phyloP scores from a whole-genome alignment of 2,329 filamentous ascomycete species.

The Fusarium gaditjirri region DNA sequence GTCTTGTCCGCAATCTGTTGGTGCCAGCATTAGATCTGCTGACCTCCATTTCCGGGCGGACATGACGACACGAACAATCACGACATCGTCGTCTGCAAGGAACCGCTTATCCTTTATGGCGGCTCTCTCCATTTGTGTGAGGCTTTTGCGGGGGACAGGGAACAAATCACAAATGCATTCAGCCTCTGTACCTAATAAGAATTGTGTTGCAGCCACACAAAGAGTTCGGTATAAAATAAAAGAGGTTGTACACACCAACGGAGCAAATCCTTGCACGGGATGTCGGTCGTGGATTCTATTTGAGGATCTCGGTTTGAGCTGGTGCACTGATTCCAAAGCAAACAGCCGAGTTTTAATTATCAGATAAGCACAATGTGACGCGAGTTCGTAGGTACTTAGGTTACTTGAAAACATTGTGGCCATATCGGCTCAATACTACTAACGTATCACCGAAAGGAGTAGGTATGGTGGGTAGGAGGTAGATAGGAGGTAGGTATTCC shows the following conservation, averaged over 20 bases:
- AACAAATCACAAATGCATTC: constrained; percentile 10
- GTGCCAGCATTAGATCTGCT: constrained; percentile 8
- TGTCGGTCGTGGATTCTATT: constrained; percentile 34
- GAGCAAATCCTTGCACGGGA: constrained; percentile 28
- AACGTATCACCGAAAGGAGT: neutral
- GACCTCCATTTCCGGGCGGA: constrained; percentile 14
- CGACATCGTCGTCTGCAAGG: constrained; percentile 36
- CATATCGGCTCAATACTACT: neutral
- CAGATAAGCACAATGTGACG: neutral
- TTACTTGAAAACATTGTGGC: neutral
- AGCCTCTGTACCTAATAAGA: constrained; percentile 2
- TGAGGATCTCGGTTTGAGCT: constrained; percentile 6
- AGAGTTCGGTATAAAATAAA: neutral
- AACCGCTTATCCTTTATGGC: constrained; percentile 30
- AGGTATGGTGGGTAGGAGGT: neutral
- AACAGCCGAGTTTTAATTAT: neutral
- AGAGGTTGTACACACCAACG: constrained; percentile 33
- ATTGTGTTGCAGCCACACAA: constrained; percentile 27
- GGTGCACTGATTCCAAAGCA: constrained; percentile 9
- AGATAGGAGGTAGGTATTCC: neutral
- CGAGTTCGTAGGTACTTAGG: neutral
- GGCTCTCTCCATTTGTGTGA: constrained; percentile 9
- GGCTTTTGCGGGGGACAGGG: constrained; percentile 26
- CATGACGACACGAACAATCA: constrained; percentile 34
- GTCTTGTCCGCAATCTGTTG: neutral